phyloP scores from a whole-genome alignment of 1,284 basidiomycete species.

The Apiotrichum veenhuisii region DNA sequence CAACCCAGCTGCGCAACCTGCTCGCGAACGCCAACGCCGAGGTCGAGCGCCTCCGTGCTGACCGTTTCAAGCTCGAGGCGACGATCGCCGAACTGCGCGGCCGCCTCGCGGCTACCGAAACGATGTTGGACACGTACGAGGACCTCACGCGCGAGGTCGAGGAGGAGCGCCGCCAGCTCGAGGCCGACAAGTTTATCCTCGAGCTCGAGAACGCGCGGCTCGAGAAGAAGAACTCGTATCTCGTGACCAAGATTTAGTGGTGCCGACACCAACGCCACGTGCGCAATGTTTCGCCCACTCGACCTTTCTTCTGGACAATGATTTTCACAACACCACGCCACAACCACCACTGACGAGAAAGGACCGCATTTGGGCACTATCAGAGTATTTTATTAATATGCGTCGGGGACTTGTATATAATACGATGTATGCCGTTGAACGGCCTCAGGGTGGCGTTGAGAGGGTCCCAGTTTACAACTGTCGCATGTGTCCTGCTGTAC shows the following conservation, averaged over 20 bases:
- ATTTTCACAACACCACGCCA: too few relatives aligned
- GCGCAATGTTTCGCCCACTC: too few relatives aligned
- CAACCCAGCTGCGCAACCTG: background rate
- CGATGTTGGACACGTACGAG: conserved; percentile 1
- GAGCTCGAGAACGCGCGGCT: background rate
- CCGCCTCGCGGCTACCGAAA: background rate
- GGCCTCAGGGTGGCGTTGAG: background rate
- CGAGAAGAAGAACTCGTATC: background rate
- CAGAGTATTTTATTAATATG: background rate
- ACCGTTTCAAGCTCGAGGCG: background rate
- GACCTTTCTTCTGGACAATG: too few relatives aligned
- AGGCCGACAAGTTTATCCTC: background rate
- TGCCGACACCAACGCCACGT: background rate
- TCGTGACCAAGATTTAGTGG: background rate
- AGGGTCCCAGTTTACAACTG: too few relatives aligned
- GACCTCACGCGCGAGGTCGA: conserved; percentile 1
- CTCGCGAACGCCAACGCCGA: background rate
- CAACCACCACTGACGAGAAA: too few relatives aligned
- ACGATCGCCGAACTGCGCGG: background rate
- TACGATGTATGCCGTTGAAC: background rate
- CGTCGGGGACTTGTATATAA: background rate
- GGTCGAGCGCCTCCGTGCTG: background rate
- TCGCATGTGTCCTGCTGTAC: too few relatives aligned
- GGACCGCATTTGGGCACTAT: too few relatives aligned
- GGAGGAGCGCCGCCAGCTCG: background rate